A percentile compares a stretch with the other conserved stretches of the same genome.
Conservation (phyloP, 495 filamentous ascomycete species). For the Penicillium manginii region DNA sequence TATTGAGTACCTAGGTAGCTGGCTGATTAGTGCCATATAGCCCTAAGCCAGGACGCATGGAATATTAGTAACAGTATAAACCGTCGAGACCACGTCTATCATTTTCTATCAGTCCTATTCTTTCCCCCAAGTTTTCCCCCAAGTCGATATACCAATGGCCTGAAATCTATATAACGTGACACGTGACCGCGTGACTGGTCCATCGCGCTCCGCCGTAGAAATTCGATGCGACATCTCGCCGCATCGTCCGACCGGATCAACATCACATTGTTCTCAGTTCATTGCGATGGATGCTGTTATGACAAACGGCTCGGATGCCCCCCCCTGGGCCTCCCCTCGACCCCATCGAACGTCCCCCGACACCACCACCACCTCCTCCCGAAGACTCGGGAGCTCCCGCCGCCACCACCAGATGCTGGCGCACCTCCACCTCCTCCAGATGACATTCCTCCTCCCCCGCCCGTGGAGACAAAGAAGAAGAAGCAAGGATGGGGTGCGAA, state of each 20-base stretch:
- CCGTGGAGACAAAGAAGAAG: slow-evolving; percentile 48
- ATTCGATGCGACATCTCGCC: slow-evolving; percentile 30
- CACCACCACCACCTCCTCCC: slow-evolving; percentile 63
- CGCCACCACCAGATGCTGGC: slow-evolving; percentile 52
- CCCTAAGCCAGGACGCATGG: too few relatives aligned
- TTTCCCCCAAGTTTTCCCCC: too few relatives aligned
- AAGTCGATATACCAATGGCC: too few relatives aligned
- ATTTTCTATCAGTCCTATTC: too few relatives aligned
- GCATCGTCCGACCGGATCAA: background rate
- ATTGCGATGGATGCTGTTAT: slow-evolving; percentile 34
- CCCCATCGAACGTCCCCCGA: slow-evolving; percentile 37
- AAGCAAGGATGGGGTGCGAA: slow-evolving; percentile 60
- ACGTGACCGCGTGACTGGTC: slow-evolving; percentile 29
- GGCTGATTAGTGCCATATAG: too few relatives aligned
- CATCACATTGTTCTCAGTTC: slow-evolving; percentile 7
- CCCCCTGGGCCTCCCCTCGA: slow-evolving; percentile 42
- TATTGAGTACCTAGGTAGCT: background rate
- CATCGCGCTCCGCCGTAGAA: slow-evolving; percentile 29
- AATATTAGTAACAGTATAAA: too few relatives aligned
- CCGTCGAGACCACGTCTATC: too few relatives aligned
- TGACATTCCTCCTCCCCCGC: slow-evolving; percentile 41
- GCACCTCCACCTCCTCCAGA: slow-evolving; percentile 54
- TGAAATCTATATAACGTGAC: slow-evolving; percentile 4
- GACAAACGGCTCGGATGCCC: slow-evolving; percentile 27
- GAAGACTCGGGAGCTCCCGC: slow-evolving; percentile 46